These are phyloP conservation scores for Haplosporangium sp. DNA, from an alignment of 371 early-diverging fungal genomes.

Conservation along the genomic window DNA sequence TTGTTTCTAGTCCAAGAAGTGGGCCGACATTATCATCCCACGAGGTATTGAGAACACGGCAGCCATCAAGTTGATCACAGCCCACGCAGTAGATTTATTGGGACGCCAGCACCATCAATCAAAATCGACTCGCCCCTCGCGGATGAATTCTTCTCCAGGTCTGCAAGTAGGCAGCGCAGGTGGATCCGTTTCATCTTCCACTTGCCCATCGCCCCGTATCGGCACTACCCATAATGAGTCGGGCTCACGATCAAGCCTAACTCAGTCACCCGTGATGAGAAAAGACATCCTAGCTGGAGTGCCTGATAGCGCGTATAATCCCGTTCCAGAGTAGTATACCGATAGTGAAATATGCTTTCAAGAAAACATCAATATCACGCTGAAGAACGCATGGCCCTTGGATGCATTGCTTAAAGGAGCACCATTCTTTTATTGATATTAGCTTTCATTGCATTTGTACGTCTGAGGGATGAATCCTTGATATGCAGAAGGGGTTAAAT, in stretches of 20 bases:
- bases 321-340: no score
- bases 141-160: slow-evolving; percentile 14
- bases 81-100: slow-evolving; percentile 70
- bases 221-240: neutral
- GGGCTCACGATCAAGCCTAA: no score
- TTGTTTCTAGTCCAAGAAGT: slow-evolving; percentile 75
- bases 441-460: no score
- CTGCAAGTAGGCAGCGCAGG: slow-evolving; percentile 15
- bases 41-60: slow-evolving; percentile 80
- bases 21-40: slow-evolving; percentile 91
- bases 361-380: neutral
- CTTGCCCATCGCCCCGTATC: slow-evolving; percentile 27
- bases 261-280: no score
- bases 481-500: no score
- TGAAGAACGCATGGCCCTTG: no score
- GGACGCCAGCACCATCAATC: slow-evolving; percentile 31
- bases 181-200: slow-evolving; percentile 19
- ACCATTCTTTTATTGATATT: no score
- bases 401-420: no score
- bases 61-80: slow-evolving; percentile 78
- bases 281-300: no score
- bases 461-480: no score
- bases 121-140: slow-evolving; percentile 27
- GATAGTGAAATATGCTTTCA: neutral
- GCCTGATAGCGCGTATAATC: no score